Base-by-base conservation (phyloP, 1,284 basidiomycete genomes). In the Neonothopanus nambi region DNA sequence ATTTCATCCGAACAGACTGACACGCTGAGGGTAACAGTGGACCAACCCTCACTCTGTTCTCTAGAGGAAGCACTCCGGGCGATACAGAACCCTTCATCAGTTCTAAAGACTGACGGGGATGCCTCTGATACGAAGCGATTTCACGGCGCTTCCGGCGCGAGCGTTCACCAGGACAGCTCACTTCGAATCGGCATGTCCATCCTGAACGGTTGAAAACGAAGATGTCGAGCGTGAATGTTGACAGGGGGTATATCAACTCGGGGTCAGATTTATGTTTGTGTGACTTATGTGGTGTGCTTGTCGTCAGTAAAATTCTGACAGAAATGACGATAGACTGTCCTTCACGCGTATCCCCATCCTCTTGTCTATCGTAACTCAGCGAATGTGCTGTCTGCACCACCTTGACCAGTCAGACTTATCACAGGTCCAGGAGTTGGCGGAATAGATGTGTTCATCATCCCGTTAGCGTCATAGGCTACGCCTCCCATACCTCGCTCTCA, bases 161-260 rank as follows among this genome's bases (percentile, higher is more conserved):
- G 50, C 78, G 68, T 52, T 71, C 66, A 57, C 83, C 77, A 1
- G 88, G 87, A 65, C 83, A 85, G 20, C 79, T 82, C 23, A 93
- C 75, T 66, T 92, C 89, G 61, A 94, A 91, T 55, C 91, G 69
- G 55, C 90, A 75, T 47, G 85, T 85, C 76, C 86, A 84, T 46
- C 82, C 76, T n/a, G 85, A 87, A 67, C 87, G 85, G 65, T 95
- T 95, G 65, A 89, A 92, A 47, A 95, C 89, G 63, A 95, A 95
- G 5, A 95, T 87, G 61, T 95, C 92, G 58, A 95, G 69, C 38
- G 83, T 86, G 67, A 95, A 95, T 46, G 80, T 77, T 59, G 92
- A 84, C 33, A 90, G 73, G 3, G 88, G 84, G 57, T 80, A 82
- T 60, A 94, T 84, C 5, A 53, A 13, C 8, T 43, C 39, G 13